Conservation (phyloP, 1,139 yeast genomes). For the Magnusiomyces sp. region DNA sequence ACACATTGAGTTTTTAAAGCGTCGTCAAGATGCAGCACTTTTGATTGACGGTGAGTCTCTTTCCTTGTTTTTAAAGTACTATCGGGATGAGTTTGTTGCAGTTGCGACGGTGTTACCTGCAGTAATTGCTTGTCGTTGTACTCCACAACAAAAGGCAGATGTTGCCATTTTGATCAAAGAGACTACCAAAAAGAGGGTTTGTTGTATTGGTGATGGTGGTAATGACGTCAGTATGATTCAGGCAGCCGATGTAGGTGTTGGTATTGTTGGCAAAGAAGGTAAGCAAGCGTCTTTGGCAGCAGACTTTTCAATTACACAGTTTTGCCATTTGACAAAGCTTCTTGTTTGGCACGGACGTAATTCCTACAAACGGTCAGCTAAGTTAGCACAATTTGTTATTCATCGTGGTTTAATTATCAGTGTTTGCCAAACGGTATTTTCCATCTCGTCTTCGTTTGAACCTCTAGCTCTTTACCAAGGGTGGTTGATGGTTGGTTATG, state of each 20-base stretch:
- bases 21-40: constrained; percentile 65
- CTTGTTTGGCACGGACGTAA: constrained; percentile 97
- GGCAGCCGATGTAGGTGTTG: constrained; percentile 97
- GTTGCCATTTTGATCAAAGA: constrained; percentile 73
- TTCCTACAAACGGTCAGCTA: constrained; percentile 91
- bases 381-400: constrained; percentile 88
- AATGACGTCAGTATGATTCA: constrained; percentile 99
- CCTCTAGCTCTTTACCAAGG: constrained; percentile 94
- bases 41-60: constrained; percentile 92
- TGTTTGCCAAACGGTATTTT: constrained; percentile 92
- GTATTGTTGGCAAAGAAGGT: constrained; percentile 98
- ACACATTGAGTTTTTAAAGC: constrained; percentile 60
- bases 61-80: constrained; percentile 55
- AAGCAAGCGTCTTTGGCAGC: constrained; percentile 96
- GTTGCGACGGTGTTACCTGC: constrained; percentile 75
- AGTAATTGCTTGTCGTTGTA: constrained; percentile 94
- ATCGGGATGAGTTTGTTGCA: constrained; percentile 62
- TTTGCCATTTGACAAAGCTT: constrained; percentile 78
- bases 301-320: constrained; percentile 89
- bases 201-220: constrained; percentile 99
- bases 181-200: constrained; percentile 78
- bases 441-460: constrained; percentile 77
- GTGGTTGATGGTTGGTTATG: constrained; percentile 97
- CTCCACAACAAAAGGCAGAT: constrained; percentile 98
- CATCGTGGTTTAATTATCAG: constrained; percentile 93